A percentile compares a stretch with the other conserved stretches of the same genome.
phyloP scores from a whole-genome alignment of 352 stramenopile genomes.

The Globisporangium apiculatum region DNA sequence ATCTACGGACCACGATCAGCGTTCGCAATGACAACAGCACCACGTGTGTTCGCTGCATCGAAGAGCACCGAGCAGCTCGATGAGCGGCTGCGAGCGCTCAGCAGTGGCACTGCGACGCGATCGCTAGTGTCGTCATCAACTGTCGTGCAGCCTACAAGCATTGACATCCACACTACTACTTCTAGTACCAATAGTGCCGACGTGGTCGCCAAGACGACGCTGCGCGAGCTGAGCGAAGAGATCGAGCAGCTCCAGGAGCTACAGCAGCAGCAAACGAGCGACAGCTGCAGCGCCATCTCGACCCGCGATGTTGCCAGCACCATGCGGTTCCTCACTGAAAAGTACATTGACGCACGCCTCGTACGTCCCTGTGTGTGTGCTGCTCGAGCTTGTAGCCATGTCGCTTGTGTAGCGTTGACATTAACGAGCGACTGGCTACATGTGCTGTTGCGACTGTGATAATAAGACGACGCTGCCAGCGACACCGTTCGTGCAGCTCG shows the following conservation, averaged over 20 bases:
- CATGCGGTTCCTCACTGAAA: slow-evolving; percentile 31
- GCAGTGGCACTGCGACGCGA: neutral
- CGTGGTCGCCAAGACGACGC: slow-evolving; percentile 21
- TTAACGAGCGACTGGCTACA: neutral
- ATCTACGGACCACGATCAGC: slow-evolving; percentile 24
- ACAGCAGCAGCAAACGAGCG: neutral
- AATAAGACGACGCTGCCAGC: slow-evolving; percentile 28
- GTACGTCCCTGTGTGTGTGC: slow-evolving; percentile 12
- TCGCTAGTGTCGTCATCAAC: too few species aligned
- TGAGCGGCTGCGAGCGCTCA: slow-evolving; percentile 6
- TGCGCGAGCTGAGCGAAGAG: slow-evolving; percentile 39
- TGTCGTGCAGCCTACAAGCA: too few species aligned
- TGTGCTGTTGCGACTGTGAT: neutral
- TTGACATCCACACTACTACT: too few species aligned
- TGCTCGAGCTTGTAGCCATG: neutral
- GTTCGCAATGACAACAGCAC: neutral
- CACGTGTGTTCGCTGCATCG: neutral
- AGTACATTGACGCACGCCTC: slow-evolving; percentile 29
- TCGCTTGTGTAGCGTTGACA: neutral
- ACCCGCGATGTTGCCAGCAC: slow-evolving; percentile 7
- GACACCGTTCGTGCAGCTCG: slow-evolving; percentile 48
- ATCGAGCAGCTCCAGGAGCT: slow-evolving; percentile 24
- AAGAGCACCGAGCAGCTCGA: slow-evolving; percentile 8
- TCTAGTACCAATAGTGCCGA: slow-evolving; percentile 17
- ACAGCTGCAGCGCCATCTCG: neutral